phyloP scores from a whole-genome alignment of 73 alveolate genomes.

The Breviolum minutum region DNA sequence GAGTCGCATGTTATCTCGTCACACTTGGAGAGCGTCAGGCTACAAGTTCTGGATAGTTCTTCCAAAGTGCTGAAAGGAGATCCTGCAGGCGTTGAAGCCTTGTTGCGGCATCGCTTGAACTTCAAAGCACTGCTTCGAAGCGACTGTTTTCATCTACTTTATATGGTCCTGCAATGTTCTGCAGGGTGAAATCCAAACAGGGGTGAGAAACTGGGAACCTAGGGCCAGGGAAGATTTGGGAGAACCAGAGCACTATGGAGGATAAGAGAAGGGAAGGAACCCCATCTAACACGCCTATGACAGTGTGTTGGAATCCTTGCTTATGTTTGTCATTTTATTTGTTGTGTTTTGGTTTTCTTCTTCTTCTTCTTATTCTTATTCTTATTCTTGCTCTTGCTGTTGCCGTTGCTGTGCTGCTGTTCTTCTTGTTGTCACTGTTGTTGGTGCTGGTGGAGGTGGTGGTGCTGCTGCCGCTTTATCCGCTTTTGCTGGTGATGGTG shows the following conservation, averaged over 20 bases:
- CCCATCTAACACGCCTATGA: too few species aligned
- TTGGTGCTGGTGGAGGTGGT: background rate
- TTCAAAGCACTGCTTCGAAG: too few species aligned
- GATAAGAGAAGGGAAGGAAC: background rate
- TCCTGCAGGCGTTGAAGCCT: constrained; percentile 1
- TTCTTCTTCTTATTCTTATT: too few species aligned
- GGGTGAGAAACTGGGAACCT: too few species aligned
- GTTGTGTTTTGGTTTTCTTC: too few species aligned
- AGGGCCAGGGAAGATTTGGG: too few species aligned
- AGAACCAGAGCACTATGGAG: background rate
- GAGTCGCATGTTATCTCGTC: too few species aligned
- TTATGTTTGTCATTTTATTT: too few species aligned
- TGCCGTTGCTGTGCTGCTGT: background rate
- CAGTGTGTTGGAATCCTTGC: background rate
- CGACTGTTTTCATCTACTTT: too few species aligned
- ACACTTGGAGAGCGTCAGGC: background rate
- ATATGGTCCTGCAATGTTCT: too few species aligned
- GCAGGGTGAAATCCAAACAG: too few species aligned
- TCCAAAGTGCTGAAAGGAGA: background rate
- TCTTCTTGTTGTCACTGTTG: too few species aligned
- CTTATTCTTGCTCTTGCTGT: background rate
- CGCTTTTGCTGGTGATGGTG: background rate
- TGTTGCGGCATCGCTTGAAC: background rate
- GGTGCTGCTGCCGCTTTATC: background rate
- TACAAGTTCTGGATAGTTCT: background rate